phyloP scores from a whole-genome alignment of 2,329 filamentous ascomycete species.

The Aspergillus sp. region DNA sequence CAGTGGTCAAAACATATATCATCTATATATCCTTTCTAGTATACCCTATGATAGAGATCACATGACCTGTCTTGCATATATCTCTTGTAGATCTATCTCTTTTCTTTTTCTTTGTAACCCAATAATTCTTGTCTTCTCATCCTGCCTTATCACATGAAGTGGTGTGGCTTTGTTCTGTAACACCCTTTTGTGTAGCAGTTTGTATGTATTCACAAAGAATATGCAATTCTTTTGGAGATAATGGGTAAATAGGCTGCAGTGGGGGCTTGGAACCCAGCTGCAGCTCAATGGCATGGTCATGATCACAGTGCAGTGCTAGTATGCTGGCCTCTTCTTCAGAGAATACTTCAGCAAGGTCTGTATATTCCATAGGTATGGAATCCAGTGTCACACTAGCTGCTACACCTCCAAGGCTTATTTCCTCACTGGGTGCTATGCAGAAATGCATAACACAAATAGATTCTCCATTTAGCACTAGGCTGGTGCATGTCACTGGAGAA shows the following conservation, averaged over 20 bases:
- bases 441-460: background rate
- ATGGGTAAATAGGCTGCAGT: background rate
- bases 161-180: too few relatives aligned
- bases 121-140: too few relatives aligned
- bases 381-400: background rate
- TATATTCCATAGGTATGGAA: background rate
- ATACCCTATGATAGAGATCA: too few relatives aligned
- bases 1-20: too few relatives aligned
- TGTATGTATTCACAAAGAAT: background rate
- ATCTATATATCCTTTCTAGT: too few relatives aligned
- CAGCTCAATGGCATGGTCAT: background rate
- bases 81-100: too few relatives aligned
- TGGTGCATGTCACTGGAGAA: background rate
- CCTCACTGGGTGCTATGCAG: too few relatives aligned
- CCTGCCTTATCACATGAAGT: too few relatives aligned
- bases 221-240: background rate
- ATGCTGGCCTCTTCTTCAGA: background rate
- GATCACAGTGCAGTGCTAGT: background rate
- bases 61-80: too few relatives aligned
- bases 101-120: too few relatives aligned
- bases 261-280: background rate
- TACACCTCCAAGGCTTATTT: background rate
- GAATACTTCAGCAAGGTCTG: background rate
- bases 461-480: background rate
- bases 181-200: background rate